Percentiles rank a stretch among this genome's conserved stretches.
Evolutionary conservation across 768 basidiomycete species (phyloP).

Genomic region (Cystobasidium onofrii): DNA sequence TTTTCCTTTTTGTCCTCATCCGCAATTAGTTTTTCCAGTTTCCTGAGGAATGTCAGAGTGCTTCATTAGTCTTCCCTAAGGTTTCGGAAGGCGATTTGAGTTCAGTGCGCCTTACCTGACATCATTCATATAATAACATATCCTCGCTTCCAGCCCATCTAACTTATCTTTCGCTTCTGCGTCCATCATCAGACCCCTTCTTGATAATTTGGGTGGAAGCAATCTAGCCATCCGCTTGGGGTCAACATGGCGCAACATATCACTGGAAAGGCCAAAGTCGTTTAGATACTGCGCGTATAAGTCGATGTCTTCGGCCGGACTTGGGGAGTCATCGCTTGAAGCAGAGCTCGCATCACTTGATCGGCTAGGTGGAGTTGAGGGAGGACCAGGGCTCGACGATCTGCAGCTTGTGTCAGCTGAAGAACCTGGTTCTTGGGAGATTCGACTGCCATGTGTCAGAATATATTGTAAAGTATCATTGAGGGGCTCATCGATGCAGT

Average conservation of each 20-base stretch:
- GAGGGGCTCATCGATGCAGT: not conserved
- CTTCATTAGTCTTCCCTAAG: too few species aligned
- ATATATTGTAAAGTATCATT: not conserved
- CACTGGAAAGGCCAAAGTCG: not conserved
- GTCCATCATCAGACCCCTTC: not conserved
- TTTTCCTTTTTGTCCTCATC: not conserved
- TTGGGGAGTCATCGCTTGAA: not conserved
- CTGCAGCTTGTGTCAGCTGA: not conserved
- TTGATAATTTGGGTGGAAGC: not conserved
- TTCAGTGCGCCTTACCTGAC: not conserved
- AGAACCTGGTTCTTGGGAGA: not conserved
- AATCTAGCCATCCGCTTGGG: not conserved
- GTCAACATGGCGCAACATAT: not conserved
- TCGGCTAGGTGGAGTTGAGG: not conserved
- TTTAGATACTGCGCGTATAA: not conserved
- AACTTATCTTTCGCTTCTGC: not conserved
- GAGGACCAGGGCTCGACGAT: not conserved
- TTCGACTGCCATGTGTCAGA: not conserved
- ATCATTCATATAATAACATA: not conserved
- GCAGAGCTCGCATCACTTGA: not conserved
- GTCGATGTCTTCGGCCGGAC: not conserved
- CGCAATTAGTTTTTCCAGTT: not conserved
- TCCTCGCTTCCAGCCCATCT: not conserved
- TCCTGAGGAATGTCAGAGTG: too few species aligned
- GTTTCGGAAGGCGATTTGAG: too few species aligned